Evolutionary conservation across 2,329 filamentous ascomycete genomes (phyloP), one percentile per base, ranked within the genome.

Genomic region (Xylariales sp.): DNA sequence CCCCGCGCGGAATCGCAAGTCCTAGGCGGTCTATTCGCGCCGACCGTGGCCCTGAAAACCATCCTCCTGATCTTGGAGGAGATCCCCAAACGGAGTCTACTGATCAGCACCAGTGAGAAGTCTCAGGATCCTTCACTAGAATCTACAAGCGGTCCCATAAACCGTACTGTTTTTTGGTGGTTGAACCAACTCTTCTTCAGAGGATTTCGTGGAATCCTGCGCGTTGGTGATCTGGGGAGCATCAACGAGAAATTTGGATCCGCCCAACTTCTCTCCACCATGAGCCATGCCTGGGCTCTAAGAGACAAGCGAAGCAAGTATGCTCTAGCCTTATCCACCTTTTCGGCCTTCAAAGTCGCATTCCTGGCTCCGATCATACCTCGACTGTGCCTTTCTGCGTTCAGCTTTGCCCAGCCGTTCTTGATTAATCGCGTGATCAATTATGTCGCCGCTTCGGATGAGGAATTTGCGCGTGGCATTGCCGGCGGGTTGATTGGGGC

Each of bases 371-470:
- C 25, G n/a, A n/a, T n/a, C n/a, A n/a, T 61, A 5, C 63, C 67
- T 3, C 57, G 67, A 0, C 45, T 69, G 3, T 52, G 56, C 8
- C 57, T 57, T 17, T 59, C 56, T 2, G 66, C 53, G 4, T 69
- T 72, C 45, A 61, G 50, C 5, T 69, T 70, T 37, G 57, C 62
- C 5, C 69, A 72, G 25, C 67, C 69, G 0, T 65, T 72, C 17
- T 61, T 72, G 17, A 61, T 71, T 44, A 53, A 57, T 19, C 49
- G 56, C 2, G 47, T 59, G 1, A 53, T 67, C 17, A 33, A 41
- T 5, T 57, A 57, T n/a, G 54, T 63, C 3, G 46, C 53, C 13
- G 48, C 46, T 23, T 48, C 58, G 1, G 44, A 49, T 15, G 46
- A 37, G 7, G 38, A 56, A 33, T 44, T 48, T 21, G 53, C 47